A percentile compares a stretch with the other conserved stretches of the same genome.
These are phyloP conservation scores for Quillaja saponaria DNA, from an alignment of 306 rosid species.

Conservation along the genomic window DNA sequence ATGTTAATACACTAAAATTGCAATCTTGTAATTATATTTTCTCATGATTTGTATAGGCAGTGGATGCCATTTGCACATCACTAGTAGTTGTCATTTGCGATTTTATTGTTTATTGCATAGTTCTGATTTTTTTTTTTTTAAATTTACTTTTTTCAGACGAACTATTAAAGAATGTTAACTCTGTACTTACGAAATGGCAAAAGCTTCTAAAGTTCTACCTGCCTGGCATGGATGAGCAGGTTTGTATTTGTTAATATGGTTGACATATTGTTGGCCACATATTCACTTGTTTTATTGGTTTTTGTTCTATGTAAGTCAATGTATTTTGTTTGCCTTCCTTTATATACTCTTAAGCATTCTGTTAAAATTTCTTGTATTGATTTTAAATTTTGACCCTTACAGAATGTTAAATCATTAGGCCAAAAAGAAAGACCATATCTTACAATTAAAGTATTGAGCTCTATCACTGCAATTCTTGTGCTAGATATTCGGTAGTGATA, in stretches of 20 bases:
- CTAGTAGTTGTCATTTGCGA: too few species aligned
- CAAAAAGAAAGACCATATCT: background rate
- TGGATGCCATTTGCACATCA: too few species aligned
- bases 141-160: constrained; percentile 50
- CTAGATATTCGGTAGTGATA: constrained; percentile 9
- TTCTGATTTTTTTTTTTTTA: background rate
- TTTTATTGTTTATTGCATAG: too few species aligned
- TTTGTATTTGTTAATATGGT: constrained; percentile 29
- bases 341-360: background rate
- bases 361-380: background rate
- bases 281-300: background rate
- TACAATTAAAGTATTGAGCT: constrained; percentile 15
- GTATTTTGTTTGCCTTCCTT: background rate
- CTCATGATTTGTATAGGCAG: too few species aligned
- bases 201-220: constrained; percentile 71
- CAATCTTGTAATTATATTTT: too few species aligned
- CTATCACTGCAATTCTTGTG: constrained; percentile 5
- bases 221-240: constrained; percentile 86
- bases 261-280: constrained; percentile 3
- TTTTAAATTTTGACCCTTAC: constrained; percentile 19
- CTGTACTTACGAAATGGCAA: constrained; percentile 65
- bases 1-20: too few species aligned
- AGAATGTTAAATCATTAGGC: constrained; percentile 4
- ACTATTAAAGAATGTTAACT: constrained; percentile 54
- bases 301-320: constrained; percentile 2